Evolutionary conservation across 495 filamentous ascomycete species (phyloP).

Genomic region (Chaetomium cochliodes): DNA sequence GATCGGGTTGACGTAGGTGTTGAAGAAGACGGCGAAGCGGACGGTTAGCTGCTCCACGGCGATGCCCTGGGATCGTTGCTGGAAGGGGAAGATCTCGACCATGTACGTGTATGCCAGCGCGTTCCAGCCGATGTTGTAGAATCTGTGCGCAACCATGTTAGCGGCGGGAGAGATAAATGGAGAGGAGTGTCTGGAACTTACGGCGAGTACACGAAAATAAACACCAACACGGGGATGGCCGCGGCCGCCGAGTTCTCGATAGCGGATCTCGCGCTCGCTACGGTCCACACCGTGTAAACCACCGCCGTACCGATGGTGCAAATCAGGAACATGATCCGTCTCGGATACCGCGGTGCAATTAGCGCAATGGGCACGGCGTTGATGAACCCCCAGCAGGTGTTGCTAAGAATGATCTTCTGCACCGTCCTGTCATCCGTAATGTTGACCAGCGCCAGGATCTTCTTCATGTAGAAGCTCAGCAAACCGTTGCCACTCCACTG

Average conservation of each 20-base stretch:
- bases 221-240: slow-evolving; percentile 55
- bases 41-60: slow-evolving; percentile 59
- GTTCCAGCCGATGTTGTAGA: slow-evolving; percentile 65
- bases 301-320: slow-evolving; percentile 49
- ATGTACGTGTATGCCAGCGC: slow-evolving; percentile 58
- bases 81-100: slow-evolving; percentile 61
- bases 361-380: slow-evolving; percentile 52
- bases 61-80: slow-evolving; percentile 57
- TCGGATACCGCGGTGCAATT: slow-evolving; percentile 48
- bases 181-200: too few species aligned
- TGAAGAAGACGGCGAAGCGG: slow-evolving; percentile 50
- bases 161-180: too few species aligned
- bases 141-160: slow-evolving; percentile 22
- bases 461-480: slow-evolving; percentile 48
- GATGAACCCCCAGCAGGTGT: slow-evolving; percentile 56
- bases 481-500: slow-evolving; percentile 61
- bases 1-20: slow-evolving; percentile 64
- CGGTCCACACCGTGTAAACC: slow-evolving; percentile 57
- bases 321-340: slow-evolving; percentile 54
- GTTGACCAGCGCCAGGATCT: slow-evolving; percentile 44
- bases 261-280: slow-evolving; percentile 52
- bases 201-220: slow-evolving; percentile 59
- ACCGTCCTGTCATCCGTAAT: slow-evolving; percentile 43
- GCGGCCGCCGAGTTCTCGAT: slow-evolving; percentile 43
- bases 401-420: slow-evolving; percentile 55